Base-by-base conservation (phyloP, 257 asterid species). In the Primulina huaijiensis region DNA sequence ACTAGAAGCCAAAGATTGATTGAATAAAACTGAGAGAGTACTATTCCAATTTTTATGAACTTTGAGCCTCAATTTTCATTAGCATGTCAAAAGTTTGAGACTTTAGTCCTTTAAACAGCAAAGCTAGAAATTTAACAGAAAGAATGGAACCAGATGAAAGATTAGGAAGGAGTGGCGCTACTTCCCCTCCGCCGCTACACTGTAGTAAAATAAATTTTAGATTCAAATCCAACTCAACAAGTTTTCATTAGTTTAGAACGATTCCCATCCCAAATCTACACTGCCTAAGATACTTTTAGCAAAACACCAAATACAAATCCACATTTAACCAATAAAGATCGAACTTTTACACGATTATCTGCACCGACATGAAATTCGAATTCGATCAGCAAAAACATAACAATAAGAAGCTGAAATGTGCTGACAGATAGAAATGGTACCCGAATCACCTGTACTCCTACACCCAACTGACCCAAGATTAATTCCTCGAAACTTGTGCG, bases 381-480 rank as follows among this genome's bases (percentile, higher is more conserved):
- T 19, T 31, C 38, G 14, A 35, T 20, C 4, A 50, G 29, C 8
- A 3, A 35, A 52, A 59, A 23, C 7, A 40, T 11, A 19, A 37
- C 16, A 12, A 68, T 4, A 31, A n/a, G 63, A 35, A 50, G 21
- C 52, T 29, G 19, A 63, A 58, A 38, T 60, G 74, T 59, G 29
- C 21, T 17, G 35, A 4, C 19, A 43, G n/a, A 43, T 43, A 43
- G 53, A 43, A 50, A 16, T 25, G 11, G 60, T 80, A 78, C 84
- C 86, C 10, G 87, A 74, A 66, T 81, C 83, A 25, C 78, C 80
- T 35, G 77, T 75, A 34, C 76, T 59, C 53, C 74, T 77, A 50
- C 90, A 80, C 70, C 78, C 76, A 35, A 84, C 74, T 55, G 89
- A 78, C 68, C 77, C 75, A 35, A 84, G 78, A 25, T 69, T 58